Base-by-base conservation (phyloP, 1,284 basidiomycete genomes). In the Pterulicium gracile region DNA sequence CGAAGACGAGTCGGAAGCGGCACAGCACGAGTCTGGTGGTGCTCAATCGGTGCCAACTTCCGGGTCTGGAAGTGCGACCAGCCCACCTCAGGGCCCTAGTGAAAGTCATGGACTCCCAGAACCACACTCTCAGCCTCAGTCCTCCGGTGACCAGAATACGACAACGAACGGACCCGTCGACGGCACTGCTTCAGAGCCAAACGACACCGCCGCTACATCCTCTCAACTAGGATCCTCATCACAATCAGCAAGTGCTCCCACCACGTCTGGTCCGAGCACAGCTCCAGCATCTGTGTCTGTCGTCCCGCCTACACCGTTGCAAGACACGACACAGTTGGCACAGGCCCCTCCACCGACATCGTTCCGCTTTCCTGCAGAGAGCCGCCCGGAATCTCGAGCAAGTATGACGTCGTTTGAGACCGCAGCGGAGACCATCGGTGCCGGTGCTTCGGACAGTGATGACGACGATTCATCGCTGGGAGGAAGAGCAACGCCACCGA, bases 331-430 rank as follows among this genome's bases (percentile, higher is more conserved):
- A 32, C 27, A 32, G n/a, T 7, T 32, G n/a, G 27, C 10, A n/a
- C n/a, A 7, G 10, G 7, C 27, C 10, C 27, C 7, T 32, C 27
- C 27, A 7, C 27, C 27, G 7, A 15, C 18, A 12, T 21, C 22
- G 5, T 19, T 24, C 17, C 14, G 20, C 5, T 24, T 10, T 17
- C 17, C 21, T 24, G 13, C 18, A 10, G 12, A 18, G 5, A 43
- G 42, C 42, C 18, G 22, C 22, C 14, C 22, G 10, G 42, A 24
- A 24, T 14, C 44, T 17, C 18, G 4, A 44, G 45, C 45, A 44
- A 47, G 43, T 23, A 46, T 44, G 27, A 32, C 27, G 10, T 32
- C 27, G 27, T 32, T 32, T 32, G 27, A 32, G 27, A 32, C 27
- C n/a, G 27, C 27, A 32, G 27, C 27, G n/a, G 27, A 32, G 27